These are phyloP conservation scores for Lachnellula subtilissima DNA, from an alignment of 2,329 filamentous ascomycete species.

Conservation along the genomic window DNA sequence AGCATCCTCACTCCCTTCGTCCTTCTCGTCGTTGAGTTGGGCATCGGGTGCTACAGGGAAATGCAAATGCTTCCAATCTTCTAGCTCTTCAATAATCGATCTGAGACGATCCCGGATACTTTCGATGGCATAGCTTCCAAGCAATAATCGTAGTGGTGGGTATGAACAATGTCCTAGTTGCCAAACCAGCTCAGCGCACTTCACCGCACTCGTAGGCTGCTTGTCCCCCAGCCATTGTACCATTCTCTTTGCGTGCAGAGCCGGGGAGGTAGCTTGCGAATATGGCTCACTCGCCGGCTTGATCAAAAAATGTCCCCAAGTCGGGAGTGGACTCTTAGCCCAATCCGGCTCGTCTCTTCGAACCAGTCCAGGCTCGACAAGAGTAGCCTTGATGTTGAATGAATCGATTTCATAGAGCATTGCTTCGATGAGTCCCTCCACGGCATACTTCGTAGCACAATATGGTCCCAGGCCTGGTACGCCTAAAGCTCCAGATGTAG, in stretches of 20 bases:
- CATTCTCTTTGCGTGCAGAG: slow-evolving; percentile 83
- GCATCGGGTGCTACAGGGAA: slow-evolving; percentile 49
- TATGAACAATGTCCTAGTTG: slow-evolving; percentile 92
- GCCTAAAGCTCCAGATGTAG: slow-evolving; percentile 84
- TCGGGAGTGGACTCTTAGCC: slow-evolving; percentile 53
- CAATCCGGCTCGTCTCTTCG: slow-evolving; percentile 73
- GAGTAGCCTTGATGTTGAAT: slow-evolving; percentile 89
- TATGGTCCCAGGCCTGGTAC: slow-evolving; percentile 91
- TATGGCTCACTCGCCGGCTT: slow-evolving; percentile 83
- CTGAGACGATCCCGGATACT: slow-evolving; percentile 86
- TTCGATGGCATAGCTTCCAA: slow-evolving; percentile 93
- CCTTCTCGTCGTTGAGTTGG: slow-evolving; percentile 33
- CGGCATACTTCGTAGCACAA: slow-evolving; percentile 95
- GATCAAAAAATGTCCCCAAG: slow-evolving; percentile 89
- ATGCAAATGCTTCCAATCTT: slow-evolving; percentile 86
- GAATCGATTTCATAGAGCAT: slow-evolving; percentile 93
- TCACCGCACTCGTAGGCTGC: slow-evolving; percentile 88
- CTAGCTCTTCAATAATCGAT: slow-evolving; percentile 89
- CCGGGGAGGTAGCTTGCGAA: slow-evolving; percentile 69
- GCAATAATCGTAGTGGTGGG: slow-evolving; percentile 77
- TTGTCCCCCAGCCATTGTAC: slow-evolving; percentile 91
- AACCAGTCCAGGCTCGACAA: slow-evolving; percentile 88
- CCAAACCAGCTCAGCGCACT: slow-evolving; percentile 91
- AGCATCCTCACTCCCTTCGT: slow-evolving; percentile 30
- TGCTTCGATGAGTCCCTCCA: slow-evolving; percentile 90